A percentile compares a stretch with the other conserved stretches of the same genome.
These are phyloP conservation scores for Erysimum pusillum DNA, from an alignment of 441 rosid genomes.

Conservation along the genomic window DNA sequence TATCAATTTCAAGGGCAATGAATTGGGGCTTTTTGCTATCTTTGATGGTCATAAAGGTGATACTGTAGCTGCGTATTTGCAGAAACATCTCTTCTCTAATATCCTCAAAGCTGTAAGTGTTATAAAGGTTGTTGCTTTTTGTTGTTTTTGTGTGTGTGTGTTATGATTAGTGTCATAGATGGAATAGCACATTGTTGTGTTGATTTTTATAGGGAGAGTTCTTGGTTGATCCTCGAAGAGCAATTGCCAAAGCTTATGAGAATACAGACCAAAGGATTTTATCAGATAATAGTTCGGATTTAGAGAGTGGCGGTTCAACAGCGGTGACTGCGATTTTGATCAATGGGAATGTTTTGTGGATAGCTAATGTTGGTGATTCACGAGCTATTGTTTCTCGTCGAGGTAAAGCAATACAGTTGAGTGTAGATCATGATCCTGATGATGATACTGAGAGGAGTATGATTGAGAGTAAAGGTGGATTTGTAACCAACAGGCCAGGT, in stretches of 20 bases:
- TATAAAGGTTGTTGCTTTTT: neutral
- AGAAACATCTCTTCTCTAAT: conserved; percentile 76
- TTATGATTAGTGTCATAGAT: neutral
- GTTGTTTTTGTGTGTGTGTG: neutral
- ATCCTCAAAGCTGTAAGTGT: conserved; percentile 71
- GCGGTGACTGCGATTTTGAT: conserved; percentile 77
- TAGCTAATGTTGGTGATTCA: conserved; percentile 80
- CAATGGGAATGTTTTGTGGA: conserved; percentile 61
- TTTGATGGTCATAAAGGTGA: conserved; percentile 91
- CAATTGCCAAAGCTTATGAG: conserved; percentile 65
- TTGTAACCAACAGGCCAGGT: conserved; percentile 83
- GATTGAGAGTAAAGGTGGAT: conserved; percentile 75
- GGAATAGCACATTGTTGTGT: neutral
- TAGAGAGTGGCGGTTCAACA: conserved; percentile 78
- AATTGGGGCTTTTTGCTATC: conserved; percentile 88
- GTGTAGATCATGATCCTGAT: conserved; percentile 70
- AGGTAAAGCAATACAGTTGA: conserved; percentile 66
- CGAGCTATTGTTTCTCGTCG: conserved; percentile 65
- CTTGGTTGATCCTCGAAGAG: conserved; percentile 53
- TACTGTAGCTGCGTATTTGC: conserved; percentile 74
- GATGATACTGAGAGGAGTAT: conserved; percentile 56
- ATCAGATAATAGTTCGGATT: conserved; percentile 52
- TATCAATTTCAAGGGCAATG: conserved; percentile 55
- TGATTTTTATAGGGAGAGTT: conserved; percentile 56
- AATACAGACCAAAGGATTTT: conserved; percentile 67